Conservation (phyloP, 1,284 basidiomycete species). For the Heterobasidion irregulare region DNA sequence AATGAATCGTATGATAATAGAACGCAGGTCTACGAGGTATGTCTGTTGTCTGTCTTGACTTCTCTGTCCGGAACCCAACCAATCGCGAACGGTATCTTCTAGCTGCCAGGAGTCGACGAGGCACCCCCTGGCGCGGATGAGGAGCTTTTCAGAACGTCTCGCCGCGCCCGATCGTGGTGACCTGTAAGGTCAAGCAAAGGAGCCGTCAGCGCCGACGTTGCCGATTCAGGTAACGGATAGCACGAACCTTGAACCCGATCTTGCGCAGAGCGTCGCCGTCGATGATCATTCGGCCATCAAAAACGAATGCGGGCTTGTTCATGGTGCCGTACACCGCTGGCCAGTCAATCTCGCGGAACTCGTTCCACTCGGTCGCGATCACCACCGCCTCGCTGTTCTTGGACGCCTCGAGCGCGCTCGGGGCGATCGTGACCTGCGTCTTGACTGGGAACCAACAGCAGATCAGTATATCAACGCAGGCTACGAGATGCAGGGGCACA, state of each 20-base stretch:
- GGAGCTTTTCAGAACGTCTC: slow-evolving; percentile 7
- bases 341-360: slow-evolving; percentile 94
- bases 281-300: slow-evolving; percentile 86
- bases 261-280: slow-evolving; percentile 72
- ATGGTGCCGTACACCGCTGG: slow-evolving; percentile 75
- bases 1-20: background rate
- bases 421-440: slow-evolving; percentile 77
- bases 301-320: slow-evolving; percentile 95
- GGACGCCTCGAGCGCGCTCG: slow-evolving; percentile 82
- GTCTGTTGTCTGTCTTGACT: too few relatives aligned
- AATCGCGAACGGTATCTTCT: too few relatives aligned
- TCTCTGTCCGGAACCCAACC: too few relatives aligned
- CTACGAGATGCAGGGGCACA: slow-evolving; percentile 6
- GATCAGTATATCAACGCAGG: background rate
- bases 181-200: slow-evolving; percentile 16
- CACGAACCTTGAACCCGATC: slow-evolving; percentile 88
- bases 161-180: slow-evolving; percentile 38
- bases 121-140: background rate
- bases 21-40: background rate
- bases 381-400: slow-evolving; percentile 87
- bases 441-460: slow-evolving; percentile 48
- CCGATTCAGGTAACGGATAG: background rate
- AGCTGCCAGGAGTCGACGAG: too few relatives aligned
- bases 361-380: slow-evolving; percentile 92
- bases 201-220: background rate